Evolutionary conservation across 176 grass and related monocot species (phyloP).

Genomic region (Zea mays): DNA sequence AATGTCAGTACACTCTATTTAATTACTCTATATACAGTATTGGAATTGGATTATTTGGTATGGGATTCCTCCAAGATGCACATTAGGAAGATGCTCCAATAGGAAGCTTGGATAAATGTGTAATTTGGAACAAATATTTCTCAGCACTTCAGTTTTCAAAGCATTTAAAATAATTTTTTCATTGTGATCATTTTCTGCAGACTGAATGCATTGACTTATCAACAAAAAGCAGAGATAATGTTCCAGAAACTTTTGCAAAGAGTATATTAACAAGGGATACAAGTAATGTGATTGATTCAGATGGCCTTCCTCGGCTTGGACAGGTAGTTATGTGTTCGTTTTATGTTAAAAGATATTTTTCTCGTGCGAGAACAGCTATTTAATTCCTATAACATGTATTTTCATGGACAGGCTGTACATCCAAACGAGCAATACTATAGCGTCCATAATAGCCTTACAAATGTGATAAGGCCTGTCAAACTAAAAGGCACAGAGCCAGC

Average conservation of each 20-base stretch:
- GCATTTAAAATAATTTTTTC: neutral
- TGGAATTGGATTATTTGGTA: constrained; percentile 16
- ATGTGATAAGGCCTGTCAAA: constrained; percentile 48
- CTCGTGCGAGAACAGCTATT: neutral
- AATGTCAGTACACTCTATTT: constrained; percentile 11
- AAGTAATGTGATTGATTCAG: constrained; percentile 56
- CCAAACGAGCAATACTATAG: constrained; percentile 76
- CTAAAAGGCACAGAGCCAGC: constrained; percentile 83
- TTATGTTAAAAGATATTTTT: constrained; percentile 11
- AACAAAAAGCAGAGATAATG: constrained; percentile 54
- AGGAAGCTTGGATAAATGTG: neutral
- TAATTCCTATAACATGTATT: constrained; percentile 31
- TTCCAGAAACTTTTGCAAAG: constrained; percentile 69
- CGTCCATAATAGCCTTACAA: constrained; percentile 71
- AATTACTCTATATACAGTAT: neutral
- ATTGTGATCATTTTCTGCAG: constrained; percentile 48
- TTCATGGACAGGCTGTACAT: constrained; percentile 65
- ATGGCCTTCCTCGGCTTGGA: constrained; percentile 92
- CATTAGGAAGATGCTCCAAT: neutral
- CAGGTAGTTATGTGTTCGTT: constrained; percentile 51
- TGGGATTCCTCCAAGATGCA: neutral
- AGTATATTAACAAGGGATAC: constrained; percentile 56
- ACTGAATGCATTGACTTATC: constrained; percentile 84
- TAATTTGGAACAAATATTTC: constrained; percentile 17
- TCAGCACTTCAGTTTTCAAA: constrained; percentile 12